Base-by-base conservation (phyloP, 306 rosid species). In the Parietaria judaica region DNA sequence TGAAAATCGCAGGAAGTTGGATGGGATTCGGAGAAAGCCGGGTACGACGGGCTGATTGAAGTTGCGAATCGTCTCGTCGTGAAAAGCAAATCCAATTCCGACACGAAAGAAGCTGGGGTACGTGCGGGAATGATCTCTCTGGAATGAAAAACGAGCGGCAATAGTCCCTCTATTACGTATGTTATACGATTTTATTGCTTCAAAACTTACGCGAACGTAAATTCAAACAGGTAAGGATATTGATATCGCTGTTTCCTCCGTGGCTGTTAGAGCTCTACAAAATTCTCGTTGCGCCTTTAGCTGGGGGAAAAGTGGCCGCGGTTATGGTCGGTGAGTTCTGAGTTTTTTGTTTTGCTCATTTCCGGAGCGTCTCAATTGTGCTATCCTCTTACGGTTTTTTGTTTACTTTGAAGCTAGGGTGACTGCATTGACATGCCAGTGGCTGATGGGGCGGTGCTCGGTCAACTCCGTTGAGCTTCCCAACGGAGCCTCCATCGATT, bases 371-470 rank as follows among this genome's bases (percentile, higher is more conserved):
- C 31, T 36, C 8, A 38, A 76, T 48, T 5, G 45, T 5, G 45
- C 45, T 41, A 5, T 41, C 9, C 45, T 72, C 60, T 43, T 69
- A 31, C 41, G 56, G 52, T 55, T 23, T 45, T 50, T 34, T 54
- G 31, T 47, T 43, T 37, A 59, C 6, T 49, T 10, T 50, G 49
- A 85, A 91, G 97, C 98, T 70, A 92, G 98, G 83, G 96, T 88
- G 77, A 92, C 96, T 49, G 90, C 84, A 39, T 62, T 92, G 62
- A 80, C 90, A 60, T 92, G 98, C 64, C 96, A 86, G 74, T 88
- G 96, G 98, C 96, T 85, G 34, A 92, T 88, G 96, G 98, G 98
- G 14, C 66, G 81, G 6, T 88, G 90, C 79, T 75, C 76, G 3
- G 86, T 92, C 43, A 88, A 92, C 68, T 88, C 84, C 31, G 78